Percentiles rank a stretch among this genome's conserved stretches.
Evolutionary conservation across 202 grass and related monocot genomes (phyloP).

Genomic region (Carex arenaria): DNA sequence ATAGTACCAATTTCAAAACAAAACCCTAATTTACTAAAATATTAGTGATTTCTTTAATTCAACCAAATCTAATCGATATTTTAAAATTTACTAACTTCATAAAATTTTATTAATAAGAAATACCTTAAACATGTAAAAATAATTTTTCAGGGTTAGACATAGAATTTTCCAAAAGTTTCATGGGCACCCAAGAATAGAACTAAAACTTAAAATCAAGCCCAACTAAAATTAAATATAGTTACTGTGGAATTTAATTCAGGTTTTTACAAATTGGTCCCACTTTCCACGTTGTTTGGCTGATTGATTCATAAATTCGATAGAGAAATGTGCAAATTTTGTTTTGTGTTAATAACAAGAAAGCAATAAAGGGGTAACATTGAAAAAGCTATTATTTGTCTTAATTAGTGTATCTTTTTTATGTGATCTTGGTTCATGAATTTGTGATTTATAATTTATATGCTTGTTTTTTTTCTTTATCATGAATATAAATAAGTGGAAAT

Average conservation of each 20-base stretch:
- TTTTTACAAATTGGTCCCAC: conserved; percentile 9
- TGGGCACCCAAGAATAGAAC: neutral
- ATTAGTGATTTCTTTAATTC: neutral
- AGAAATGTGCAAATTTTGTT: neutral
- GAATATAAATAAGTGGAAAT: neutral
- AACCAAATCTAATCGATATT: neutral
- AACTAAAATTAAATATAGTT: neutral
- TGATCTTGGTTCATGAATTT: neutral
- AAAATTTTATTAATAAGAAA: neutral
- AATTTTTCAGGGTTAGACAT: neutral
- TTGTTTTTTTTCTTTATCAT: neutral
- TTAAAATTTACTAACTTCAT: neutral
- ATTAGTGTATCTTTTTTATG: neutral
- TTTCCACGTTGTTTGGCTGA: neutral
- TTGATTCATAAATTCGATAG: neutral
- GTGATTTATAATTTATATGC: neutral
- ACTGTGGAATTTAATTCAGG: neutral
- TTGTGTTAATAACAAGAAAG: neutral
- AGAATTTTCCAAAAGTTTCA: neutral
- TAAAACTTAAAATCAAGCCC: neutral
- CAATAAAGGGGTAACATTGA: neutral
- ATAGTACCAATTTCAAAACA: neutral
- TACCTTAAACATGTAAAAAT: neutral
- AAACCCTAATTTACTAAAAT: neutral
- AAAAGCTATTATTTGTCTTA: conserved; percentile 15